These are phyloP conservation scores for Pholiota adiposa DNA, from an alignment of 1,284 basidiomycete species.

Conservation along the genomic window DNA sequence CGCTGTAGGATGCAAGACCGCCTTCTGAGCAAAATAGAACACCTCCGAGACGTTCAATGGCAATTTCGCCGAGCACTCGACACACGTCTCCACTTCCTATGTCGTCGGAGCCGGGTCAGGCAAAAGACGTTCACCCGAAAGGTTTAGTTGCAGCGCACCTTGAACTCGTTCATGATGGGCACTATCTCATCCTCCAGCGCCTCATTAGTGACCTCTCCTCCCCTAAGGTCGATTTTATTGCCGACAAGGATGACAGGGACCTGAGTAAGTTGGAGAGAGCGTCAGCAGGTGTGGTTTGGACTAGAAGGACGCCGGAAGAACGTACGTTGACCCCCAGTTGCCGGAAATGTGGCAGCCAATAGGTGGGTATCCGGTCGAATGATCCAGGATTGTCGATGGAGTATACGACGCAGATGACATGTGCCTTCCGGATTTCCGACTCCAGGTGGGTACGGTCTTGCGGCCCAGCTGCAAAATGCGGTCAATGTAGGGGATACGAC, in stretches of 20 bases:
- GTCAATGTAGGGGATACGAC: constrained; percentile 7
- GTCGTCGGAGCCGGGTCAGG: constrained; percentile 8
- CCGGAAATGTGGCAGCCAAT: constrained; percentile 97
- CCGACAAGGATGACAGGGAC: constrained; percentile 97
- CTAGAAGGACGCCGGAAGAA: constrained; percentile 13
- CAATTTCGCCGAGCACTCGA: constrained; percentile 92
- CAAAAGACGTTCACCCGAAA: constrained; percentile 9
- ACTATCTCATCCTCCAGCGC: constrained; percentile 93
- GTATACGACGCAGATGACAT: constrained; percentile 98
- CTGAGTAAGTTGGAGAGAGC: constrained; percentile 43
- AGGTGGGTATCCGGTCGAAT: constrained; percentile 97
- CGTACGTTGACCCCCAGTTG: constrained; percentile 92
- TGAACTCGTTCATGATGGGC: constrained; percentile 97
- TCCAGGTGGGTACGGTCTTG: constrained; percentile 89
- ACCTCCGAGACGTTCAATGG: constrained; percentile 96
- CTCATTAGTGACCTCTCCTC: constrained; percentile 92
- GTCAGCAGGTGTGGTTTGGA: not conserved
- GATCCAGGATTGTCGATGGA: constrained; percentile 94
- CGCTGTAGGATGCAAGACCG: constrained; percentile 96
- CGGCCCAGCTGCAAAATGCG: constrained; percentile 60
- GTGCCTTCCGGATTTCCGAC: constrained; percentile 93
- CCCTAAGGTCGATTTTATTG: constrained; percentile 97
- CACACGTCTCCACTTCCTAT: constrained; percentile 97
- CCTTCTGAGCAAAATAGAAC: constrained; percentile 99
- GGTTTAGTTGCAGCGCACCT: constrained; percentile 52